These are phyloP conservation scores for Colletotrichum higginsianum DNA, from an alignment of 2,329 filamentous ascomycete genomes.

Conservation along the genomic window DNA sequence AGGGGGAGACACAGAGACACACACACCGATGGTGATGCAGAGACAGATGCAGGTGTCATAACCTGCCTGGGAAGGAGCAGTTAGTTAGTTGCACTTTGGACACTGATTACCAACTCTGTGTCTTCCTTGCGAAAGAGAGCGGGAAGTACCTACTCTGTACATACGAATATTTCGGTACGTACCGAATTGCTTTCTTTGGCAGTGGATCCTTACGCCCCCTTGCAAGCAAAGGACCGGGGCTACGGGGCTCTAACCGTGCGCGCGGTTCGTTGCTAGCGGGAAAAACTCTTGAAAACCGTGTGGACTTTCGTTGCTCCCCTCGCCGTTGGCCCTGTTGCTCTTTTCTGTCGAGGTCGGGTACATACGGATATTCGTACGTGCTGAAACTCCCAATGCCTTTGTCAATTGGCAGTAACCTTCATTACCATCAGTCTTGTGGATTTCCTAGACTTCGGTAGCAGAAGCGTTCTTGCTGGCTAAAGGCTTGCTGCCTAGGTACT, in stretches of 20 bases:
- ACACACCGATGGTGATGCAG: not conserved
- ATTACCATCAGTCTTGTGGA: no score
- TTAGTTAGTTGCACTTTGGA: not conserved
- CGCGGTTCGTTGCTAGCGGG: slow-evolving; percentile 44
- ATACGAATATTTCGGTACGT: not conserved
- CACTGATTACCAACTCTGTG: not conserved
- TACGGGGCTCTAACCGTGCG: slow-evolving; percentile 47
- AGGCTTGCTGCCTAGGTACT: no score
- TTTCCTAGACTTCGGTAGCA: no score
- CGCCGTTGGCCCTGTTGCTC: slow-evolving; percentile 30
- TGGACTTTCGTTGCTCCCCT: slow-evolving; percentile 11
- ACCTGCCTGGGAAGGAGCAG: not conserved
- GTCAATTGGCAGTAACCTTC: no score
- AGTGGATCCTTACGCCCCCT: slow-evolving; percentile 11
- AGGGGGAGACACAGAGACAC: not conserved
- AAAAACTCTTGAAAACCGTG: slow-evolving; percentile 19
- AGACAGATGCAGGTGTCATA: not conserved
- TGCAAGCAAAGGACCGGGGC: slow-evolving; percentile 28
- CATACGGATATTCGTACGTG: not conserved
- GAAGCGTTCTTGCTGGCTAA: no score
- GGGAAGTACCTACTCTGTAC: not conserved
- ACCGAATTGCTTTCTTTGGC: not conserved
- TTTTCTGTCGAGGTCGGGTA: not conserved
- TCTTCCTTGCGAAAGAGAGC: not conserved
- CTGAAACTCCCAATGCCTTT: no score